phyloP scores from a whole-genome alignment of 148 eudicot species.

The Rhododendron mucronatum region DNA sequence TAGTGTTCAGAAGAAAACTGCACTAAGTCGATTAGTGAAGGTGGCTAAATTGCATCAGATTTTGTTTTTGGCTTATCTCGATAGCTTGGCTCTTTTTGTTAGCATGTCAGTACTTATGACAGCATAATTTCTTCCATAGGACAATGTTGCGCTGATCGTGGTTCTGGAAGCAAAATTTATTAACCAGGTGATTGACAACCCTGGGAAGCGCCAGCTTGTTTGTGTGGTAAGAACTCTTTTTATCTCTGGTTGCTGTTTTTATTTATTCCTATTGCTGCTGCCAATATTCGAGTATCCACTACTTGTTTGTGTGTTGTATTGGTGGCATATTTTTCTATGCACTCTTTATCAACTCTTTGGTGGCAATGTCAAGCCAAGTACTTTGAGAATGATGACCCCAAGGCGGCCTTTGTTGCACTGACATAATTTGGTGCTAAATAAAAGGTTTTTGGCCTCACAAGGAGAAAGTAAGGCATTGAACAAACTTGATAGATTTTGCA shows the following conservation, averaged over 20 bases:
- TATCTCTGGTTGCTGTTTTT: conserved; percentile 2
- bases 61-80: background rate
- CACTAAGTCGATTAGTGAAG: conserved; percentile 81
- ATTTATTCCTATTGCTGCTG: background rate
- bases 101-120: background rate
- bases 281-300: background rate
- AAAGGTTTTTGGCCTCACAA: background rate
- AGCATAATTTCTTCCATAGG: conserved; percentile 36
- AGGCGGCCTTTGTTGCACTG: background rate
- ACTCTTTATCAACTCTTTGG: background rate
- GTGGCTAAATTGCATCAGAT: conserved; percentile 24
- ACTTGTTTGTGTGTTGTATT: background rate
- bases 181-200: conserved; percentile 77
- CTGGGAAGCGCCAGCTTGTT: conserved; percentile 93
- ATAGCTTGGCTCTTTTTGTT: background rate
- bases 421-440: background rate
- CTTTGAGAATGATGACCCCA: background rate
- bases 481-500: background rate
- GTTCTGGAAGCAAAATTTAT: conserved; percentile 93
- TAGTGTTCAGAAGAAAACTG: conserved; percentile 75
- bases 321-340: background rate
- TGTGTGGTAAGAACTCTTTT: conserved; percentile 73
- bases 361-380: background rate
- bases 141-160: conserved; percentile 87
- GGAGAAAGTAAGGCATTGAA: background rate